Percentiles rank a stretch among this genome's conserved stretches.
phyloP scores from a whole-genome alignment of 371 early-diverging fungal species.

The Mortierella sp. region DNA sequence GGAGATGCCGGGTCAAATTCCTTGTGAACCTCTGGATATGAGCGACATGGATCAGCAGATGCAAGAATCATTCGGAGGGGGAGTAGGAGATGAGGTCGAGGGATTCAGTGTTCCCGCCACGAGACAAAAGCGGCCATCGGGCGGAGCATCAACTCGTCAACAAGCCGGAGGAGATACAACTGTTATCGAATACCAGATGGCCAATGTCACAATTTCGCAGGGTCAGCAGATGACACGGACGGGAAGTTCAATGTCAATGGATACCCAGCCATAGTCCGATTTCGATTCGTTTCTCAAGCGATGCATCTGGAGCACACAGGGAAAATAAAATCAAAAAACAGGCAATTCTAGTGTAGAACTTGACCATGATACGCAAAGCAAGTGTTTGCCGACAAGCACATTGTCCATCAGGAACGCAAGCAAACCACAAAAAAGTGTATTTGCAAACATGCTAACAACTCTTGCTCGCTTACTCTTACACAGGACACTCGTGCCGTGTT shows the following conservation, averaged over 20 bases:
- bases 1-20: conserved; percentile 8
- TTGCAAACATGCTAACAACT: no score
- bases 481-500: no score
- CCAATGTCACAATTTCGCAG: conserved; percentile 27
- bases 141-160: background rate
- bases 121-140: background rate
- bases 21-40: conserved; percentile 13
- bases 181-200: conserved; percentile 17
- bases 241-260: conserved; percentile 40
- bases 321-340: background rate
- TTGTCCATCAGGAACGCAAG: no score
- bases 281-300: background rate
- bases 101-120: conserved; percentile 42
- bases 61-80: conserved; percentile 15
- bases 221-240: conserved; percentile 15
- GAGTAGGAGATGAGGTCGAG: conserved; percentile 25
- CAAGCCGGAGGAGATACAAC: conserved; percentile 9
- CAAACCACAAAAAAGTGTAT: no score
- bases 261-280: conserved; percentile 25
- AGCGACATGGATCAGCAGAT: conserved; percentile 29
- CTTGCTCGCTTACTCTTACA: no score
- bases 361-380: no score
- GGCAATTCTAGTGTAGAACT: no score
- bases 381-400: no score
- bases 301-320: background rate